Base-by-base conservation (phyloP, 805 yeast genomes). In the Metschnikowia lunata region DNA sequence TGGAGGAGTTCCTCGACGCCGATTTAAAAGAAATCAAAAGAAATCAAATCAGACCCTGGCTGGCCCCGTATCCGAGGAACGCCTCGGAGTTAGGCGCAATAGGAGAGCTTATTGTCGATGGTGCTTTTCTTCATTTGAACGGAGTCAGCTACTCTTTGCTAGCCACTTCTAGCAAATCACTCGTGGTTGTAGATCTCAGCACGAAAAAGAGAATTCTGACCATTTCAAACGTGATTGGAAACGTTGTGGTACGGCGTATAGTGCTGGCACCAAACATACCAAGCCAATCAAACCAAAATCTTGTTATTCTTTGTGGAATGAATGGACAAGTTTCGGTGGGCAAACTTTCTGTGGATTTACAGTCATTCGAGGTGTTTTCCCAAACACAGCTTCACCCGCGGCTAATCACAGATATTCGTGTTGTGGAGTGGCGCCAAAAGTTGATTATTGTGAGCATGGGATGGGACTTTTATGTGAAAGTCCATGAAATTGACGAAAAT, bases 371-470 rank as follows among this genome's bases (percentile, higher is more conserved):
- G 3, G 27, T 30, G 2, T 18, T 40, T 9, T 27, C 43, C 8
- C 61, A 61, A 30, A 30, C 51, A 3, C 67, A 67, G 43, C 63
- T 65, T 11, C 74, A 71, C 43, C 48, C 54, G 23, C 59, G 69
- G 36, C 58, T 69, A 29, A 57, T 75, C 15, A 61, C 70, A 1
- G 75, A 71, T 41, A 66, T 71, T 27, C 67, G 65, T 46, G 42
- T 44, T 8, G 40, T 54, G 4, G 27, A 39, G 1, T 45, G 46
- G 33, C 49, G 50, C 1, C 57, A 43, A 1, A 43, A 56, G 5
- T 65, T 67, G 14, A 73, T 68, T 50, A 51, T 83, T 15, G 66
- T 75, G 9, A 74, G 85, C 1, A 64, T 79, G 48, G 88, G 89
- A 3, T 75, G 83, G 75, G 90, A 84, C 60, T 62, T 67, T 41